Percentiles rank a stretch among this genome's conserved stretches.
Conservation (phyloP, 2,329 filamentous ascomycete genomes). For the Hyphodiscus sp. region DNA sequence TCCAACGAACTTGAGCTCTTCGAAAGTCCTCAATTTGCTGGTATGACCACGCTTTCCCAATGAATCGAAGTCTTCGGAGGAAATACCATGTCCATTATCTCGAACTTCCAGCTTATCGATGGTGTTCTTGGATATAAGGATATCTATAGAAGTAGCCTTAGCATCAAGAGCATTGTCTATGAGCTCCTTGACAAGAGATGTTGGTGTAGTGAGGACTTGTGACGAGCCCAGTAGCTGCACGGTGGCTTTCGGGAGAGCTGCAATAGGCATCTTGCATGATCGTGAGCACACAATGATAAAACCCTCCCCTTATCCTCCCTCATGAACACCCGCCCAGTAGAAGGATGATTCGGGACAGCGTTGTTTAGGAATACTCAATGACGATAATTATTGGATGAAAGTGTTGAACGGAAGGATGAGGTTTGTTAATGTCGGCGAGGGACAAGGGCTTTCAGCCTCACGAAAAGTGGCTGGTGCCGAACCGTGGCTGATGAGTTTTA, state of each 20-base stretch:
- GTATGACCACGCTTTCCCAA: conserved; percentile 65
- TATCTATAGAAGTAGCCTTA: conserved; percentile 56
- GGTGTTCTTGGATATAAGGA: conserved; percentile 59
- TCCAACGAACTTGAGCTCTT: conserved; percentile 52
- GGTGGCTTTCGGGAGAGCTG: conserved; percentile 41
- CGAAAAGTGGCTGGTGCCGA: conserved; percentile 1
- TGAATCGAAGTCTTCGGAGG: conserved; percentile 50
- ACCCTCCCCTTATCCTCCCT: background rate
- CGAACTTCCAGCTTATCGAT: conserved; percentile 63
- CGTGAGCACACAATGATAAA: background rate
- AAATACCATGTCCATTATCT: conserved; percentile 70
- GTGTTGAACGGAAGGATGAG: background rate
- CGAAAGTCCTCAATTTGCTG: conserved; percentile 62
- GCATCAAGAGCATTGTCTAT: conserved; percentile 74
- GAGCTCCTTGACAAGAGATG: conserved; percentile 66
- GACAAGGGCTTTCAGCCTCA: background rate
- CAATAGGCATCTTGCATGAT: conserved; percentile 32
- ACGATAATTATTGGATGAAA: background rate
- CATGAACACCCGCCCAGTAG: background rate
- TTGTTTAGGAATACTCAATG: background rate
- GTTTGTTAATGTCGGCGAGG: background rate
- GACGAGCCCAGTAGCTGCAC: conserved; percentile 54
- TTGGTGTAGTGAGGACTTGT: conserved; percentile 52
- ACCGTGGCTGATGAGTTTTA: background rate
- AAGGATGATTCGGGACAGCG: background rate